phyloP scores from a whole-genome alignment of 192 early-diverging fungal genomes.

The Spinellus fusiger region DNA sequence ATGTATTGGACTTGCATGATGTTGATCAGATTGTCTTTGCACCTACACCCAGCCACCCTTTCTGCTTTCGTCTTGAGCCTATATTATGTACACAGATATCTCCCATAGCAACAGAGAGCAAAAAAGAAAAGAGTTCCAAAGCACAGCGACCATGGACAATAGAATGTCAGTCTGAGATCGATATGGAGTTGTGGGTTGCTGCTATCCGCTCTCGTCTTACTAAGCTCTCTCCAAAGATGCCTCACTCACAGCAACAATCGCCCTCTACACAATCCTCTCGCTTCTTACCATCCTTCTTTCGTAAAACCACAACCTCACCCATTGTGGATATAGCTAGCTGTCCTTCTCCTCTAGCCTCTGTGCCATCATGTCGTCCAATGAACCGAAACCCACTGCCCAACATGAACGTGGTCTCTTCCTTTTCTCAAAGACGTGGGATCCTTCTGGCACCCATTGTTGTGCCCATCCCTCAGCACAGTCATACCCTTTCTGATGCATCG shows the following conservation, averaged over 20 bases:
- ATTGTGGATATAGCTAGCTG: background rate
- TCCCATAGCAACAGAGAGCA: background rate
- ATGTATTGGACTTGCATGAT: constrained; percentile 5
- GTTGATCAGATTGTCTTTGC: constrained; percentile 7
- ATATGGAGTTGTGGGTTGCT: constrained; percentile 5
- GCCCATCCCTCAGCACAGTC: background rate
- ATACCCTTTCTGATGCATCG: background rate
- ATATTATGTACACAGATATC: background rate
- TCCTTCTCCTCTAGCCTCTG: background rate
- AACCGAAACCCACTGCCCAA: no score
- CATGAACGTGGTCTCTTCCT: no score
- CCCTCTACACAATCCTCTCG: background rate
- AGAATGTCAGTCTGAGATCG: constrained; percentile 12
- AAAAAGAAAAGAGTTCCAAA: background rate
- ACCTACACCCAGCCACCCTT: background rate
- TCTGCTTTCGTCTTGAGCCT: constrained; percentile 3
- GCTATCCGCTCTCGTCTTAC: constrained; percentile 2
- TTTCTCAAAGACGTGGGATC: background rate
- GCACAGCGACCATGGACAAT: constrained; percentile 6
- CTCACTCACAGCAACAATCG: background rate
- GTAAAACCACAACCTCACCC: background rate
- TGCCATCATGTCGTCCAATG: background rate
- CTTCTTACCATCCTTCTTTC: background rate
- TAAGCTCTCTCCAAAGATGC: background rate
- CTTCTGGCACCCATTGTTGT: background rate